Evolutionary conservation across 164 flowering plant species (phyloP).

Genomic region (Dillenia suffruticosa): DNA sequence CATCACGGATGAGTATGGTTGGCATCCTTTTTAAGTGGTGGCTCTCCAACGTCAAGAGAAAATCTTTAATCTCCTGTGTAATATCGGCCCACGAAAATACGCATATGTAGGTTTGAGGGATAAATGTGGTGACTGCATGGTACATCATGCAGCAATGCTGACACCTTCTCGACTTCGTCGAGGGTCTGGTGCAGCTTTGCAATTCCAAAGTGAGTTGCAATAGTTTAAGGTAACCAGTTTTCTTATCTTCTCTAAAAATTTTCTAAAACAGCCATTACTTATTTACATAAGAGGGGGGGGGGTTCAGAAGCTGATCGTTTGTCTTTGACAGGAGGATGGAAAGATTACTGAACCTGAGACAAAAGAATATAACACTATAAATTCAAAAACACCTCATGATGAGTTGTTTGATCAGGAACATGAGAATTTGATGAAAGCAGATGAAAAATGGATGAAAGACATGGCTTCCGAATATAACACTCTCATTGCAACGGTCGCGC

Average conservation of each 20-base stretch:
- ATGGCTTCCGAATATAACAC: slow-evolving; percentile 6
- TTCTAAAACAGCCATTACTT: neutral
- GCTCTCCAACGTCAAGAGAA: slow-evolving; percentile 12
- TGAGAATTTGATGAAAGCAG: slow-evolving; percentile 1
- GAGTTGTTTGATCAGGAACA: slow-evolving; percentile 19
- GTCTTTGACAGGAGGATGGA: slow-evolving; percentile 24
- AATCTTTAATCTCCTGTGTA: slow-evolving; percentile 12
- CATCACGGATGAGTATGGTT: neutral
- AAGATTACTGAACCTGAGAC: slow-evolving; percentile 13
- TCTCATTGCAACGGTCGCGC: slow-evolving; percentile 15
- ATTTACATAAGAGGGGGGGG: neutral
- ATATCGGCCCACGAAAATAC: slow-evolving; percentile 1
- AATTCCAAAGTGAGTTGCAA: slow-evolving; percentile 21
- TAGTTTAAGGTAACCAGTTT: slow-evolving; percentile 15
- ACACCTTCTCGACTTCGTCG: slow-evolving; percentile 10
- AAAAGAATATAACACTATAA: slow-evolving; percentile 2
- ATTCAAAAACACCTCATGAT: slow-evolving; percentile 13
- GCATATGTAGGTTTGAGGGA: slow-evolving; percentile 1
- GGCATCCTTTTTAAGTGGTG: slow-evolving; percentile 4
- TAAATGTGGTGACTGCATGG: slow-evolving; percentile 5
- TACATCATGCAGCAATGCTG: slow-evolving; percentile 17
- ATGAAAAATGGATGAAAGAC: slow-evolving; percentile 20
- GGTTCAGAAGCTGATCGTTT: neutral
- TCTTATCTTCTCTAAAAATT: neutral
- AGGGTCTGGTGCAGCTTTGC: slow-evolving; percentile 20